Base-by-base conservation (phyloP, 2,329 filamentous ascomycete genomes). In the Dactylonectria macrodidyma region DNA sequence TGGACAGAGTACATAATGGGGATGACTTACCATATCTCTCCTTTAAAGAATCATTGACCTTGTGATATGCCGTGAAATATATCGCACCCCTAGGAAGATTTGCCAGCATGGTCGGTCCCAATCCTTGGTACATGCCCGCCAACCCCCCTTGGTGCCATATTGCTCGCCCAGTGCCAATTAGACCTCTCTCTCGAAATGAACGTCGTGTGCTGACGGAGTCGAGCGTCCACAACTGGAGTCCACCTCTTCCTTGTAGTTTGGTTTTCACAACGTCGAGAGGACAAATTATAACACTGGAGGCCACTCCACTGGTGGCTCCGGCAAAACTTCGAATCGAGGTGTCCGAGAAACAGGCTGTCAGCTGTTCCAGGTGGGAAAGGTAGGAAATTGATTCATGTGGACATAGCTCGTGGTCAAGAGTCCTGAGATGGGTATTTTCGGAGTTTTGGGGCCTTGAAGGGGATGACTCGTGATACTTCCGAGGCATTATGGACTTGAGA, bases 301-400 rank as follows among this genome's bases (percentile, higher is more conserved):
- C 48, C 30, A 52, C 48, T 26, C 48, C 48, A 52, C 48, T 52
- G 24, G 26, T 52, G 11, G 48, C 48, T 14, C 48, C 48, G 48
- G 48, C 48, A 52, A 52, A n/a, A 52, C 48, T 52, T 52, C 26
- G 48, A 52, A 52, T 52, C 48, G 48, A 52, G 48, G 48, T 30
- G 26, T 52, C 48, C 24, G 48, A 52, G 48, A 52, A 52, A 52
- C 22, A 26, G 48, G 48, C 48, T 33, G 48, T 52, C 22, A 52
- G 48, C 11, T n/a, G 48, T 52, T 52, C 48, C 48, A 52, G 48
- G 26, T 30, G 48, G 48, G 48, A 52, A 50, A 50, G n/a, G n/a
- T 22, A 50, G 47, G 47, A 50, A 50, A n/a, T 50, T 50, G 47
- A 50, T 50, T 50, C 47, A 50, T 50, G 47, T 50, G 47, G 47